phyloP scores from a whole-genome alignment of 805 yeast genomes.

The Wickerhamiella kazuoi region DNA sequence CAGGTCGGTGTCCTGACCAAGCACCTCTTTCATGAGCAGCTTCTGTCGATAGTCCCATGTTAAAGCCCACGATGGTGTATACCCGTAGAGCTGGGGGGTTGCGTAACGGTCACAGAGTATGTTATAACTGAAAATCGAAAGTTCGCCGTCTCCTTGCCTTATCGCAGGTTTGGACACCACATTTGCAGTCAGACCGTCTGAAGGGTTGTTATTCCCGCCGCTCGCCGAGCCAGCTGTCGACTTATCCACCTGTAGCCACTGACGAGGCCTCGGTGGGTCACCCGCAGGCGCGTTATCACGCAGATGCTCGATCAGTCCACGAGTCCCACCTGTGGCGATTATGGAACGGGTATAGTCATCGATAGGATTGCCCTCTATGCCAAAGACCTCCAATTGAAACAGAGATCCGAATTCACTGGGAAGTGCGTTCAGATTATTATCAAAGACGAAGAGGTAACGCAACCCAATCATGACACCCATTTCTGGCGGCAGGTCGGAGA shows the following conservation, averaged over 20 bases:
- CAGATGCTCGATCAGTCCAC: constrained; percentile 59
- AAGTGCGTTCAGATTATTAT: constrained; percentile 55
- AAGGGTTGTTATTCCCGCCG: constrained; percentile 1
- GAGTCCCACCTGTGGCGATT: constrained; percentile 66
- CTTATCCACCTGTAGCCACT: constrained; percentile 64
- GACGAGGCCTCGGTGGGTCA: constrained; percentile 52
- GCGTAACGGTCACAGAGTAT: constrained; percentile 93
- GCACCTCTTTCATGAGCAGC: constrained; percentile 53
- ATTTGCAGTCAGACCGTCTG: background rate
- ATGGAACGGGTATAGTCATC: constrained; percentile 45
- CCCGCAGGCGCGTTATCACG: constrained; percentile 67
- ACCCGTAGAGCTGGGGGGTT: constrained; percentile 75
- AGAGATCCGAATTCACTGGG: constrained; percentile 79
- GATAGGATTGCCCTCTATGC: constrained; percentile 85
- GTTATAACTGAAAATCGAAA: constrained; percentile 74
- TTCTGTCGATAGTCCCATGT: constrained; percentile 83
- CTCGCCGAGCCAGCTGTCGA: constrained; percentile 21
- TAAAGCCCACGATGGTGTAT: constrained; percentile 95
- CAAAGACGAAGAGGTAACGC: constrained; percentile 71
- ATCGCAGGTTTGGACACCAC: background rate
- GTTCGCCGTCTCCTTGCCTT: constrained; percentile 23
- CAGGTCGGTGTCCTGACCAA: constrained; percentile 50
- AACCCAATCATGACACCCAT: constrained; percentile 68
- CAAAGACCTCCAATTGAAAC: constrained; percentile 69
- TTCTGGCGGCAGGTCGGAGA: constrained; percentile 62